Percentiles rank a stretch among this genome's conserved stretches.
These are phyloP conservation scores for Ganoderma meredithae DNA, from an alignment of 1,284 basidiomycete genomes.

Conservation along the genomic window DNA sequence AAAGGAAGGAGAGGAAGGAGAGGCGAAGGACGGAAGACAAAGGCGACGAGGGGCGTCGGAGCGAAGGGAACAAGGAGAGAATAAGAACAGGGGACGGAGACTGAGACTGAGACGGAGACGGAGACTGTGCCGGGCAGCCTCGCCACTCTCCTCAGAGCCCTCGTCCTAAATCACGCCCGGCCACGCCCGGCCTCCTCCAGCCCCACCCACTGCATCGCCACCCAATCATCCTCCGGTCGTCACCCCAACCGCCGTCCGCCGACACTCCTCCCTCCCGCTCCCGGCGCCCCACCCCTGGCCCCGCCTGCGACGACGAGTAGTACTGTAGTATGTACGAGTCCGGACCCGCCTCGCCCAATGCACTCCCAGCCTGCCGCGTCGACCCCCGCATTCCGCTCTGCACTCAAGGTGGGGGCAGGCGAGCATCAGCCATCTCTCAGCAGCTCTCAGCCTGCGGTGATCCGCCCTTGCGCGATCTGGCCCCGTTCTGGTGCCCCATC, in stretches of 20 bases:
- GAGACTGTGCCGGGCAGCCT: not conserved
- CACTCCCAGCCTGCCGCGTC: too few species aligned
- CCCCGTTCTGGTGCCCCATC: not conserved
- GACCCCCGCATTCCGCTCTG: not conserved
- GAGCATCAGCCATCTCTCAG: not conserved
- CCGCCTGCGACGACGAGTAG: too few species aligned
- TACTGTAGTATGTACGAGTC: too few species aligned
- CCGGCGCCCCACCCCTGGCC: too few species aligned
- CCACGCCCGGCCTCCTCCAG: not conserved
- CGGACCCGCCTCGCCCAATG: too few species aligned
- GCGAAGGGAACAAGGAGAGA: constrained; percentile 4
- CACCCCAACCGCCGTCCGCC: constrained; percentile 5
- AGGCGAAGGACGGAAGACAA: constrained; percentile 11
- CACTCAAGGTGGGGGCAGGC: not conserved
- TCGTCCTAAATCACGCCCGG: not conserved
- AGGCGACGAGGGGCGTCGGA: constrained; percentile 21
- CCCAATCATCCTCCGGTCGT: constrained; percentile 11
- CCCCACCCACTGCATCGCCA: constrained; percentile 9
- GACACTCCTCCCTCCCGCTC: not conserved
- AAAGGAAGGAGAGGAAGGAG: constrained; percentile 3
- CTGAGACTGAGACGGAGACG: not conserved
- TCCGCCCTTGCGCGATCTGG: not conserved
- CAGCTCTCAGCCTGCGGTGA: too few species aligned
- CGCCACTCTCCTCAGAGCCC: not conserved
- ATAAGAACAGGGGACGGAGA: not conserved